phyloP scores from a whole-genome alignment of 2,329 filamentous ascomycete genomes.

The Monilinia vaccinii-corymbosi region DNA sequence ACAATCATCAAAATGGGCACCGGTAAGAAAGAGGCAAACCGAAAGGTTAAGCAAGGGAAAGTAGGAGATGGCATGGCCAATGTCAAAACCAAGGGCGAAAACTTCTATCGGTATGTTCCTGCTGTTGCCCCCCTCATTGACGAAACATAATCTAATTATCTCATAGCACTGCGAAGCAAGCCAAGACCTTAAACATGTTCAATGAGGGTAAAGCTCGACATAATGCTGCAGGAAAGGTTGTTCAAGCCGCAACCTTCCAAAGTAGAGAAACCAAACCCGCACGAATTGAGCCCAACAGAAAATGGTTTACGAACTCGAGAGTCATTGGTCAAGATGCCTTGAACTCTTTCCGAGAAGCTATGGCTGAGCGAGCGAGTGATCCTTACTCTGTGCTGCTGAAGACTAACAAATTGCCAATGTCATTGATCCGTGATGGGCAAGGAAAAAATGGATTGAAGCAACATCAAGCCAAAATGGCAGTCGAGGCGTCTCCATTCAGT shows the following conservation, averaged over 20 bases:
- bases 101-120: conserved; percentile 73
- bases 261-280: conserved; percentile 73
- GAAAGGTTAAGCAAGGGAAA: conserved; percentile 79
- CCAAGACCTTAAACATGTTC: conserved; percentile 82
- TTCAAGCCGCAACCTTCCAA: conserved; percentile 76
- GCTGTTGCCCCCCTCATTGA: neutral
- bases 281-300: conserved; percentile 88
- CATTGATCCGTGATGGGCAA: conserved; percentile 72
- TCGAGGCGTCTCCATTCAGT: conserved; percentile 76
- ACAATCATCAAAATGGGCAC: conserved; percentile 58
- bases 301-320: conserved; percentile 95
- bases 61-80: conserved; percentile 80
- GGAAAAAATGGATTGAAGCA: conserved; percentile 79
- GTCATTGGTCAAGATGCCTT: conserved; percentile 84
- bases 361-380: conserved; percentile 81
- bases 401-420: conserved; percentile 95
- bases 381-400: conserved; percentile 94
- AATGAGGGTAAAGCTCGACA: conserved; percentile 78
- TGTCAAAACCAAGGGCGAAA: conserved; percentile 91
- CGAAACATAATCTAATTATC: conserved; percentile 6
- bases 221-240: conserved; percentile 76
- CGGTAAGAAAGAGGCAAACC: conserved; percentile 81
- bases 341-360: conserved; percentile 78
- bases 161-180: conserved; percentile 63
- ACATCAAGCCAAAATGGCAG: conserved; percentile 87